A percentile compares a stretch with the other conserved stretches of the same genome.
Conservation (phyloP, 2,329 filamentous ascomycete genomes). For the Fusarium tanahbumbuense region DNA sequence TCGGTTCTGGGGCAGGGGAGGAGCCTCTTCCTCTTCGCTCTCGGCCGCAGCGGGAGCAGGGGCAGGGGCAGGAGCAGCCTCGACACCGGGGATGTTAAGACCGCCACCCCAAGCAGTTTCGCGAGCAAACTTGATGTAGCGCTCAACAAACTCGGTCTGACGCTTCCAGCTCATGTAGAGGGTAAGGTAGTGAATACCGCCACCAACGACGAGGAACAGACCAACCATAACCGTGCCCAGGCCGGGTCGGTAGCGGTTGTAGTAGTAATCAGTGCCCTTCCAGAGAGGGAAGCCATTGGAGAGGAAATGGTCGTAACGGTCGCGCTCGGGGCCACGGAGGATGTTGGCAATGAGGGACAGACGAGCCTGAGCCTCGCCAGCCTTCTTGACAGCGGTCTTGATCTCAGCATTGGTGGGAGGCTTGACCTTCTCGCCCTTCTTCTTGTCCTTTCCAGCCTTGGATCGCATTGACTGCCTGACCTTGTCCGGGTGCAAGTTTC, state of each 20-base stretch:
- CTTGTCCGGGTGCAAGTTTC: constrained; percentile 92
- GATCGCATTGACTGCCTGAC: constrained; percentile 85
- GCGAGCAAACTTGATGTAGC: constrained; percentile 90
- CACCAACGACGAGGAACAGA: constrained; percentile 84
- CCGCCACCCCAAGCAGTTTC: constrained; percentile 92
- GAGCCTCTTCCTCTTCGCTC: constrained; percentile 62
- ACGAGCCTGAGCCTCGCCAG: constrained; percentile 84
- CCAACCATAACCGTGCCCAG: constrained; percentile 85
- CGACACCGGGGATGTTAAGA: constrained; percentile 75
- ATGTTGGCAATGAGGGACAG: constrained; percentile 88
- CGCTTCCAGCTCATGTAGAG: constrained; percentile 89
- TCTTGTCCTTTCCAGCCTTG: constrained; percentile 69
- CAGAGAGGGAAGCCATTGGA: constrained; percentile 93
- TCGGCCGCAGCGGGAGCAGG: constrained; percentile 58
- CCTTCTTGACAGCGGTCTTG: constrained; percentile 81
- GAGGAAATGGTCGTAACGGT: constrained; percentile 95
- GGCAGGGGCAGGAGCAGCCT: constrained; percentile 57
- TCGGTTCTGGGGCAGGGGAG: constrained; percentile 75
- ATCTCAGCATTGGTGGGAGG: constrained; percentile 79
- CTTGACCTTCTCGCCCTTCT: constrained; percentile 74
- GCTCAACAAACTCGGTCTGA: constrained; percentile 89
- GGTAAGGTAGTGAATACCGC: constrained; percentile 86
- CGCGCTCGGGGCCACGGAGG: constrained; percentile 81
- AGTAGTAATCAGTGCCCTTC: constrained; percentile 99
- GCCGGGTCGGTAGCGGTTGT: constrained; percentile 90